Percentiles rank a stretch among this genome's conserved stretches.
Evolutionary conservation across 345 rosid genomes (phyloP).

Genomic region (Linum tenue): DNA sequence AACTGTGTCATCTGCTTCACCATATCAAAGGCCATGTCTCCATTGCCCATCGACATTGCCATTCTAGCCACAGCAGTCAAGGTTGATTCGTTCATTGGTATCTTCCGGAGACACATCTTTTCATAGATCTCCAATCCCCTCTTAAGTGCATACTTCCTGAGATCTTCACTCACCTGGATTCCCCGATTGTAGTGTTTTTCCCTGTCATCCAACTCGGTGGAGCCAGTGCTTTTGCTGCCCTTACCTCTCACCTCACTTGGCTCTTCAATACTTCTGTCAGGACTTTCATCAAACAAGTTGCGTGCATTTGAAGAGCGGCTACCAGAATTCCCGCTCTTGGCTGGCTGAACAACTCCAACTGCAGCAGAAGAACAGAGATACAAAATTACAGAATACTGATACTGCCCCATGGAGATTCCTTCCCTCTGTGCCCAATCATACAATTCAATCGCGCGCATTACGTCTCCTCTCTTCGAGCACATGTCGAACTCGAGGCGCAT

Average conservation of each 20-base stretch:
- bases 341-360: conserved; percentile 49
- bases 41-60: conserved; percentile 52
- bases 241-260: conserved; percentile 8
- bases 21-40: conserved; percentile 59
- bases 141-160: conserved; percentile 42
- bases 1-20: conserved; percentile 51
- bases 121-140: conserved; percentile 50
- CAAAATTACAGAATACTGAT: conserved; percentile 44
- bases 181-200: conserved; percentile 10
- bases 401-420: conserved; percentile 35
- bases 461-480: conserved; percentile 59
- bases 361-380: conserved; percentile 73
- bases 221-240: conserved; percentile 5
- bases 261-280: conserved; percentile 4
- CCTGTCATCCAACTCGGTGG: conserved; percentile 3
- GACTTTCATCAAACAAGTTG: conserved; percentile 15
- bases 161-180: conserved; percentile 35
- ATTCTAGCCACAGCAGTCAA: conserved; percentile 58
- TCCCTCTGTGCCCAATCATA: conserved; percentile 41
- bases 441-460: conserved; percentile 38
- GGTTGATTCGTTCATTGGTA: conserved; percentile 51
- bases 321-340: conserved; percentile 40
- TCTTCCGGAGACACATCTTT: conserved; percentile 34
- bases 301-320: conserved; percentile 21
- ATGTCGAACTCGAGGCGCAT: conserved; percentile 35